Evolutionary conservation across 2,329 filamentous ascomycete genomes (phyloP).

Genomic region (Epichloe bromicola): DNA sequence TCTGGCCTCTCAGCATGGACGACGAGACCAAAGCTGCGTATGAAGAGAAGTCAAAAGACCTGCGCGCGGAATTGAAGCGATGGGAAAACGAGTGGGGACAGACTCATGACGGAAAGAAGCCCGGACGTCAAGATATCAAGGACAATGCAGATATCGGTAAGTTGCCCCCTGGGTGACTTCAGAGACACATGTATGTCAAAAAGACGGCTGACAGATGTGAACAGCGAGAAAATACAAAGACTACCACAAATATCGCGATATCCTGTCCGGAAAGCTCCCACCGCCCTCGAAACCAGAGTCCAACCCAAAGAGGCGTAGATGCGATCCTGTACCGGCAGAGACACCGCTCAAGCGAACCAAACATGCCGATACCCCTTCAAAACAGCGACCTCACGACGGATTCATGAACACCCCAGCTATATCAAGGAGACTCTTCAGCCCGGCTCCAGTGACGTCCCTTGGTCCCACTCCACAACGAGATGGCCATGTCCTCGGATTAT

Average conservation of each 20-base stretch:
- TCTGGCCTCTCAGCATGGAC: conserved; percentile 28
- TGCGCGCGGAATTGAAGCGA: conserved; percentile 58
- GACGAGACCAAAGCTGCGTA: conserved; percentile 29
- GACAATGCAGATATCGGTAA: conserved; percentile 56
- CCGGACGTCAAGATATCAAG: conserved; percentile 64
- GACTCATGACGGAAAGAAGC: conserved; percentile 52
- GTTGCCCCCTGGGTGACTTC: conserved; percentile 6
- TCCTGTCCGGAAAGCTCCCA: conserved; percentile 39
- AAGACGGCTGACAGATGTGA: not conserved
- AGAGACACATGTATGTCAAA: no score
- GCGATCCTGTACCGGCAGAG: conserved; percentile 21
- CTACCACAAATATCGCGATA: conserved; percentile 53
- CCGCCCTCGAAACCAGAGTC: conserved; percentile 20
- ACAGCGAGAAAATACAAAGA: conserved; percentile 63
- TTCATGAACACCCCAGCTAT: conserved; percentile 42
- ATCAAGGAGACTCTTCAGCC: conserved; percentile 47
- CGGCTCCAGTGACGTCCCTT: conserved; percentile 45
- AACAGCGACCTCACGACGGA: conserved; percentile 23
- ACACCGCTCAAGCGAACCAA: conserved; percentile 41
- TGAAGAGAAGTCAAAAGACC: conserved; percentile 35
- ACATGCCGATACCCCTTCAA: conserved; percentile 34
- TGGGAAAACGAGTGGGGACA: conserved; percentile 61
- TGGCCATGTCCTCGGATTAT: conserved; percentile 63
- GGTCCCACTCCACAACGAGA: conserved; percentile 73
- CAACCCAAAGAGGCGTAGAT: conserved; percentile 26